A percentile compares a stretch with the other conserved stretches of the same genome.
Evolutionary conservation across 192 early-diverging fungal genomes (phyloP).

Genomic region (Allomyces macrogynus): DNA sequence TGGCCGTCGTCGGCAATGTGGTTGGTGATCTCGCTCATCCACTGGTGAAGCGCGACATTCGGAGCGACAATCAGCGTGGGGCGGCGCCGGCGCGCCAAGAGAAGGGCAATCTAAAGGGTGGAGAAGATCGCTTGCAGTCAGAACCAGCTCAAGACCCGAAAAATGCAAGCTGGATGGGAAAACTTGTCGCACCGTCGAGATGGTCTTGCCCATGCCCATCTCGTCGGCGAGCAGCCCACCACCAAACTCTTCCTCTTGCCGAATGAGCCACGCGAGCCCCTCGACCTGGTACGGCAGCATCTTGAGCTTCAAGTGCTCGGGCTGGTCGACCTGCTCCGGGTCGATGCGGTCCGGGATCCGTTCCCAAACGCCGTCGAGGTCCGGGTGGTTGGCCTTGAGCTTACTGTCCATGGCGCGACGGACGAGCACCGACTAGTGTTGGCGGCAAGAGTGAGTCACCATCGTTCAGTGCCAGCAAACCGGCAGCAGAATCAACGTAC

Average conservation of each 20-base stretch:
- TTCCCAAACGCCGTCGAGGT: constrained; percentile 3
- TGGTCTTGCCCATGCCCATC: constrained; percentile 91
- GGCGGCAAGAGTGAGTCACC: not conserved
- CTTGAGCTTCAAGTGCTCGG: constrained; percentile 38
- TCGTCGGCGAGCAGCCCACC: constrained; percentile 71
- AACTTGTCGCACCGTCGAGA: constrained; percentile 33
- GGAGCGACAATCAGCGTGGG: constrained; percentile 73
- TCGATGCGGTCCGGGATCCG: not conserved
- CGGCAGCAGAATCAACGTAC: not conserved
- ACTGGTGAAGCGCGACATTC: constrained; percentile 75
- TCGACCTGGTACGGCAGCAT: constrained; percentile 79
- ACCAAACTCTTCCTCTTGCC: constrained; percentile 39
- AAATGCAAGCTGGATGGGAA: too few species aligned
- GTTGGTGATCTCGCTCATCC: constrained; percentile 55
- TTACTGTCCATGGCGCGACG: not conserved
- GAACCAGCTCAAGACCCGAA: too few species aligned
- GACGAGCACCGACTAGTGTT: not conserved
- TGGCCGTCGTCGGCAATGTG: constrained; percentile 21
- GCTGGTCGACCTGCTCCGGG: constrained; percentile 25
- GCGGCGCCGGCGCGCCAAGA: constrained; percentile 32
- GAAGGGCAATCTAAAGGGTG: constrained; percentile 32
- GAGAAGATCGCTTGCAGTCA: too few species aligned
- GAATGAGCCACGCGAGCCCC: constrained; percentile 62
- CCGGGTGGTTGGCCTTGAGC: constrained; percentile 1
- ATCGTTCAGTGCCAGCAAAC: not conserved